Base-by-base conservation (phyloP, 345 rosid species). In the Hypericum perforatum region DNA sequence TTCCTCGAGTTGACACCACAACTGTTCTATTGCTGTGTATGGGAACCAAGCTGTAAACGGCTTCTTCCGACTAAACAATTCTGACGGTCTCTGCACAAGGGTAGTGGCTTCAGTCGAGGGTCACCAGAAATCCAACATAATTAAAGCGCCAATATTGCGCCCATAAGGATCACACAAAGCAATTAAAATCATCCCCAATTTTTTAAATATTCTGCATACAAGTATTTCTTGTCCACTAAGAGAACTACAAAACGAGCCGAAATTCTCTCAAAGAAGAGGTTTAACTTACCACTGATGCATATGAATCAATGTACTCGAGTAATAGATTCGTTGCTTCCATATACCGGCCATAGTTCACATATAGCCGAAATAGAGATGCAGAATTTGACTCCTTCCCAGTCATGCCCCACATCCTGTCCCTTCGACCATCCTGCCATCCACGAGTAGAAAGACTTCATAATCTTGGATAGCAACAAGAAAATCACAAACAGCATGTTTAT, bases 41-140 rank as follows among this genome's bases (percentile, higher is more conserved):
- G 97, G 95, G 61, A 92, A 88, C 95, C 96, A 85, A 39, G 65
- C 77, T 10, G 89, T 78, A 47, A 74, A 77, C 11, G 86, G 85
- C 57, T 70, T 78, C 68, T 92, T 88, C 64, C 94, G 75, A 48
- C 80, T 76, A 53, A 81, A 53, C 54, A 91, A 67, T 57, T 81
- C 77, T 13, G 78, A 71, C 9, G 97, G 86, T 67, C 84, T 85
- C 97, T 92, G 89, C 64, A 71, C 29, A 56, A 48, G 37, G 51
- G 56, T 62, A 51, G 43, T 0, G 15, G 16, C 43, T 58, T 45
- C 15, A 72, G 68, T 42, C 45, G 12, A 42, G 37, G 60, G 52
- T 38, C 12, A 55, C 12, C 37, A 64, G 38, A 49, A 16, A 46
- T 13, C n/a, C 42, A 57, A 7, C 9, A 43, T 49, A 49, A 58